Evolutionary conservation across 2,329 filamentous ascomycete genomes (phyloP).

Genomic region (Trichophyton benhamiae): DNA sequence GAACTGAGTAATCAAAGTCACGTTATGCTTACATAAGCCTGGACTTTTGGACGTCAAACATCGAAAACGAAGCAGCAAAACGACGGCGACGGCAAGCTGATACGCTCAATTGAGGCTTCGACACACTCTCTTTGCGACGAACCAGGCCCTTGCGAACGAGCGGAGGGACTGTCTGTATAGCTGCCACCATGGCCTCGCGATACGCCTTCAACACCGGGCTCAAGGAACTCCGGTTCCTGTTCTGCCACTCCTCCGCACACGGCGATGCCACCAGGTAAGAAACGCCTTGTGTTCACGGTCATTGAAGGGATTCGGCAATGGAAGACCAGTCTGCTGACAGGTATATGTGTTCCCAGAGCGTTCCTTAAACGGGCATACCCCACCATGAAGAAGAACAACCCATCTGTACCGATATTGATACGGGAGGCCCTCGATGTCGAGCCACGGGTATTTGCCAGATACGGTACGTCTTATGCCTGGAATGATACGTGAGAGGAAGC

Average conservation of each 20-base stretch:
- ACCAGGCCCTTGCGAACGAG: slow-evolving; percentile 2
- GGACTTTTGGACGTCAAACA: not conserved
- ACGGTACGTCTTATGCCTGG: slow-evolving; percentile 46
- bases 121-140: not conserved
- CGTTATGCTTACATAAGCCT: not conserved
- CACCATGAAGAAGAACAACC: slow-evolving; percentile 99
- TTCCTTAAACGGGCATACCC: slow-evolving; percentile 89
- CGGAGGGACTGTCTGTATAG: not conserved
- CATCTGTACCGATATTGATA: slow-evolving; percentile 81
- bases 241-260: slow-evolving; percentile 87
- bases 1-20: not conserved
- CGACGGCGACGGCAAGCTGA: not conserved
- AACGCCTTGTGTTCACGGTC: not conserved
- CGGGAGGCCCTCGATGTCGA: slow-evolving; percentile 77
- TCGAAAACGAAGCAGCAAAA: not conserved
- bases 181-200: slow-evolving; percentile 65
- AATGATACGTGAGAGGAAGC: not conserved
- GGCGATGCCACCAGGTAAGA: slow-evolving; percentile 77
- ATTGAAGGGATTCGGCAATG: not conserved
- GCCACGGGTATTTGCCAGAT: slow-evolving; percentile 83
- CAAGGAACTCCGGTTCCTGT: slow-evolving; percentile 92
- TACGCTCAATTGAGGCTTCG: slow-evolving; percentile 12
- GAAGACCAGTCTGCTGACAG: not conserved
- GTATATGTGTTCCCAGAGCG: slow-evolving; percentile 37
- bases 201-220: slow-evolving; percentile 81